A percentile compares a stretch with the other conserved stretches of the same genome.
Evolutionary conservation across 495 filamentous ascomycete species (phyloP).

Genomic region (Oleoguttula mirabilis): DNA sequence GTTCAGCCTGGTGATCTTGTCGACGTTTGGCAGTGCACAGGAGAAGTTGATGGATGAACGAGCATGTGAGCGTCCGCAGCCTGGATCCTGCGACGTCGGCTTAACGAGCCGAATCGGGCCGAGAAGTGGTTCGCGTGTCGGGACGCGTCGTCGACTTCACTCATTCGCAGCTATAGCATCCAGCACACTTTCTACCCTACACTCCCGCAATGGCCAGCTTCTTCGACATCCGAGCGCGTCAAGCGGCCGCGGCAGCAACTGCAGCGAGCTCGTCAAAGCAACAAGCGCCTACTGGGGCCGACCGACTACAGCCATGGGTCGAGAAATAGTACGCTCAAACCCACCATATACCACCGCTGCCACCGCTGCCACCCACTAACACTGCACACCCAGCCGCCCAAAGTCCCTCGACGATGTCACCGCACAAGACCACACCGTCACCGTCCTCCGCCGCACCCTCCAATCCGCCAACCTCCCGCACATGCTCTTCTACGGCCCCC

Average conservation of each 20-base stretch:
- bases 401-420: conserved; percentile 90
- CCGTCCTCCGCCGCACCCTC: conserved; percentile 78
- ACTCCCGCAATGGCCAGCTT: conserved; percentile 60
- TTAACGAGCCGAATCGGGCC: no score
- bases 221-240: conserved; percentile 89
- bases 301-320: conserved; percentile 81
- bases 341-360: no score
- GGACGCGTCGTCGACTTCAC: no score
- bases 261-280: conserved; percentile 41
- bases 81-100: no score
- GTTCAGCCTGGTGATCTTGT: no score
- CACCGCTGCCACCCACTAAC: no score
- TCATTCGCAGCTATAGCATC: no score
- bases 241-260: conserved; percentile 57
- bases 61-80: no score
- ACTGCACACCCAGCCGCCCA: conserved; percentile 73
- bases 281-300: conserved; percentile 49
- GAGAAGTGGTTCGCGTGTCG: no score
- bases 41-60: no score
- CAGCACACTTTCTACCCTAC: no score
- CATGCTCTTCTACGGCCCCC: conserved; percentile 98
- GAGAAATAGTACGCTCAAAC: conserved; percentile 92
- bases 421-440: conserved; percentile 94
- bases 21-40: no score
- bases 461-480: conserved; percentile 96